phyloP scores from a whole-genome alignment of 2,329 filamentous ascomycete species.

The Clonostachys solani region DNA sequence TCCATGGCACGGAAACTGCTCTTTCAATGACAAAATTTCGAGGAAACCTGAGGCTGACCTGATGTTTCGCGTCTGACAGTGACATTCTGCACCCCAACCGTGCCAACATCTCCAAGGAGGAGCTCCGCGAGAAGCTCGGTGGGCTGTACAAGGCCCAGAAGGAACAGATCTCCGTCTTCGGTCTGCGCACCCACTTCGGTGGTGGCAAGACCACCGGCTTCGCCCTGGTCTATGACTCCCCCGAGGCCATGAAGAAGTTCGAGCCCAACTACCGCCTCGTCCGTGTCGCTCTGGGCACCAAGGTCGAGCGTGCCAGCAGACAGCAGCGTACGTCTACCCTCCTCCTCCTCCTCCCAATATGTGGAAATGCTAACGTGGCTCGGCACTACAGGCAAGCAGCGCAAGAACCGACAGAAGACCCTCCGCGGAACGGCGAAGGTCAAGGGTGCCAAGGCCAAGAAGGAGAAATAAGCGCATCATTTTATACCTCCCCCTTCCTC shows the following conservation, averaged over 20 bases:
- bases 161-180: conserved; percentile 97
- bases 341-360: neutral
- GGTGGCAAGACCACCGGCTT: conserved; percentile 99
- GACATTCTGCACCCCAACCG: conserved; percentile 99
- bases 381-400: conserved; percentile 84
- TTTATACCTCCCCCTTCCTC: no score
- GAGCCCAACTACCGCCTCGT: conserved; percentile 97
- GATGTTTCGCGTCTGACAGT: conserved; percentile 45
- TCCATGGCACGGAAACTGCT: neutral
- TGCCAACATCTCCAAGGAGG: conserved; percentile 98
- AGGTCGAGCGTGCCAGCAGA: conserved; percentile 96
- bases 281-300: conserved; percentile 84
- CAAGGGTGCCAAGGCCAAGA: conserved; percentile 93
- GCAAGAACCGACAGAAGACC: conserved; percentile 99
- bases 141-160: conserved; percentile 97
- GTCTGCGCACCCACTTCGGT: conserved; percentile 98
- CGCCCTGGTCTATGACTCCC: conserved; percentile 96
- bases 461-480: conserved; percentile 72
- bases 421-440: conserved; percentile 96
- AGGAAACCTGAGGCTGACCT: conserved; percentile 2
- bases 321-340: conserved; percentile 84
- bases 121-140: conserved; percentile 92
- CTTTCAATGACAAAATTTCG: neutral
- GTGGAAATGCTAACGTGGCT: neutral
- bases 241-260: conserved; percentile 99